Conservation (phyloP, 164 flowering plant species). For the Vitis cinerea region DNA sequence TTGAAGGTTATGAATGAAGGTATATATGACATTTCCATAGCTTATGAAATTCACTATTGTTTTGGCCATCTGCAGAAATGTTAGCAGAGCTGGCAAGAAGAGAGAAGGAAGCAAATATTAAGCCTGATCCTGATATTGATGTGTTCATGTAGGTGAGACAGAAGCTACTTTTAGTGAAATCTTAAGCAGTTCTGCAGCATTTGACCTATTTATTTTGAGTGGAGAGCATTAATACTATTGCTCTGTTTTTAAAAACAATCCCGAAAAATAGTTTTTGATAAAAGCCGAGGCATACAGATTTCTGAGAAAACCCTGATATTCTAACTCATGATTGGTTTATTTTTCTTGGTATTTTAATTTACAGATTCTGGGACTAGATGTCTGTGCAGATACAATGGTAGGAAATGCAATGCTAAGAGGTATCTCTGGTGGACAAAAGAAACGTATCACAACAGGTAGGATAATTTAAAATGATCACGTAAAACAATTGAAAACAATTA, state of each 20-base stretch:
- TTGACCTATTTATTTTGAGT: no score
- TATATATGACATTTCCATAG: no score
- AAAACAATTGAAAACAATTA: no score
- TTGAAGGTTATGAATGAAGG: no score
- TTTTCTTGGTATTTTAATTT: neutral
- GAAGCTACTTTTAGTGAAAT: no score
- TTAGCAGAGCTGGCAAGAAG: constrained; percentile 47
- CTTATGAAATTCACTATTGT: neutral
- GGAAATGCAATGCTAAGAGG: constrained; percentile 47
- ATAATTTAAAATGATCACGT: no score
- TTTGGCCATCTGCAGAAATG: constrained; percentile 33
- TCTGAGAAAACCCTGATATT: neutral
- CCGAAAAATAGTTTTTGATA: no score
- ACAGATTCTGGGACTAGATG: constrained; percentile 46
- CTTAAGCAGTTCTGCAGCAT: no score
- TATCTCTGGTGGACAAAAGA: constrained; percentile 48
- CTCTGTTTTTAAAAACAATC: neutral
- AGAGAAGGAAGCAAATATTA: constrained; percentile 51
- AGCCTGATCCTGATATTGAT: constrained; percentile 63
- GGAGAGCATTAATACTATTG: no score
- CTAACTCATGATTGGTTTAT: neutral
- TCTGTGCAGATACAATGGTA: constrained; percentile 44
- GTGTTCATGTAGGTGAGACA: constrained; percentile 49
- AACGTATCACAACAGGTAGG: constrained; percentile 43
- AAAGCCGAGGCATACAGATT: no score